Base-by-base conservation (phyloP, 2,329 filamentous ascomycete genomes). In the Aspergillus thermomutatus region DNA sequence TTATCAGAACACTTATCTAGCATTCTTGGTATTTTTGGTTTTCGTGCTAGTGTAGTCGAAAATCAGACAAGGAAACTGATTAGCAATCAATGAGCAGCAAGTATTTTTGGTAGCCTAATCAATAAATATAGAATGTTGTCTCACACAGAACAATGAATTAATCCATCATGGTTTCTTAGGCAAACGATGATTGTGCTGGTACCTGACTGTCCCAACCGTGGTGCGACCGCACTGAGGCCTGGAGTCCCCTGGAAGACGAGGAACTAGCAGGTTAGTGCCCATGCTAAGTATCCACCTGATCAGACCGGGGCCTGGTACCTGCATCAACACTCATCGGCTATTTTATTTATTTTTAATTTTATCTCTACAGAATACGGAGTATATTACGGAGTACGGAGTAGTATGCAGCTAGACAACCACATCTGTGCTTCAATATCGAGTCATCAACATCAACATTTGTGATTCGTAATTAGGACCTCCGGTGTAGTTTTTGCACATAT, bases 261-360 rank as follows among this genome's bases (percentile, higher is more conserved):
- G 14, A 17, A 17, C 26, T 25, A 26, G 19, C 23, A 21, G 17
- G 17, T 49, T 26, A 34, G 52, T 45, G 34, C 5, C 28, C 21
- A 28, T 49, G 21, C 27, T 19, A 41, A 55, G 43, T 50, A 43
- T 28, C 53, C 53, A 27, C 48, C 41, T 51, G 49, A 55, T 28
- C 50, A 50, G 50, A n/a, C 49, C 25, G 43, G 41, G 45, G 34
- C 21, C 49, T 45, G 51, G 55, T 57, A 57, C 55, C 55, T 57
- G 55, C 55, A 23, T 57, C 41, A 21, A 54, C 31, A 57, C 27
- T 41, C 37, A 47, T 51, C 40, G 40, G 40, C 31, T 2, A 37
- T 31, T 31, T 14, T 37, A n/a, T 37, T 37, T 37, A 37, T 17
- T 37, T 34, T 37, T 37, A 34, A 17, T 14, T 37, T 17, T 37